Evolutionary conservation across 306 rosid genomes (phyloP).

Genomic region (Cucurbita maxima): DNA sequence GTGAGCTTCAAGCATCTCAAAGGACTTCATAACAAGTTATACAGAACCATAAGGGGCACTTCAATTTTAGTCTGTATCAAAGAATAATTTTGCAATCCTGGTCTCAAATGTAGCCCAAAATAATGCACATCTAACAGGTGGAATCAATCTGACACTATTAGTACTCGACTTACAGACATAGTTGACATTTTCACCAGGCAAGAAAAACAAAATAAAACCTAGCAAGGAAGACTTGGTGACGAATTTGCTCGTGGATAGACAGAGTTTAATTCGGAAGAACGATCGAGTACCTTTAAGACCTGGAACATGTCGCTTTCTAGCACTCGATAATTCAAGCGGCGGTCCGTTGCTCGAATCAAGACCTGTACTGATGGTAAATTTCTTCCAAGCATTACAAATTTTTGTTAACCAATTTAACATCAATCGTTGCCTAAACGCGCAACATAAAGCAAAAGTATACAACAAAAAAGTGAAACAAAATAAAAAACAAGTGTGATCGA

Average conservation of each 20-base stretch:
- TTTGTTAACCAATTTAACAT: neutral
- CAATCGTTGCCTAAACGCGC: neutral
- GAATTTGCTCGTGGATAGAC: neutral
- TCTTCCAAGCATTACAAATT: neutral
- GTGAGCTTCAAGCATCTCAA: neutral
- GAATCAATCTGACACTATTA: neutral
- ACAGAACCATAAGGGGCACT: neutral
- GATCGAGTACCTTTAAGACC: constrained; percentile 37
- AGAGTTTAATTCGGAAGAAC: neutral
- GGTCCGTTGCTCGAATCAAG: constrained; percentile 23
- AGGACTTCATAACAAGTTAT: neutral
- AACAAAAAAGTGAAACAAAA: neutral
- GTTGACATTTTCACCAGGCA: neutral
- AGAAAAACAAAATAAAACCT: neutral
- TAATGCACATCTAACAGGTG: neutral
- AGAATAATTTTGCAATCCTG: neutral
- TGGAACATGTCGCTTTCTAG: constrained; percentile 34
- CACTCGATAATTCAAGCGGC: constrained; percentile 26
- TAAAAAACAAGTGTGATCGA: neutral
- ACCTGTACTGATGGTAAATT: constrained; percentile 19
- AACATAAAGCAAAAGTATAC: neutral
- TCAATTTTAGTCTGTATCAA: neutral
- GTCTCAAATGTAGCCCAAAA: neutral
- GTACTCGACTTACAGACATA: neutral
- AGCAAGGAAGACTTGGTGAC: neutral